Evolutionary conservation across 2,329 filamentous ascomycete species (phyloP).

Genomic region (Delphinella strobiligena): DNA sequence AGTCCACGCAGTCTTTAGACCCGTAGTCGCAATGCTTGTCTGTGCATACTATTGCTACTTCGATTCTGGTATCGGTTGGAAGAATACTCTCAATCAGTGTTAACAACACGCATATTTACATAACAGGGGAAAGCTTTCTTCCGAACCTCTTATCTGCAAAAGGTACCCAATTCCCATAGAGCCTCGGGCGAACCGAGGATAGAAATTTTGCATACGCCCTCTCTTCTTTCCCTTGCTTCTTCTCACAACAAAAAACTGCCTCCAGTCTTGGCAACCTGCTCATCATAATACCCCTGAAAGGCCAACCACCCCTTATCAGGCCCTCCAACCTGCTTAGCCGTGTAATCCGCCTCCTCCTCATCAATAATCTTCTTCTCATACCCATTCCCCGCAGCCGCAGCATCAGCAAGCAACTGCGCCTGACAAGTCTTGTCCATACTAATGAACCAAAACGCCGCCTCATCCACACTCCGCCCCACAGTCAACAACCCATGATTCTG

Average conservation of each 20-base stretch:
- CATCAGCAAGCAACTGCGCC: slow-evolving; percentile 32
- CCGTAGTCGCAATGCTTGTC: too few species aligned
- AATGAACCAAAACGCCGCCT: slow-evolving; percentile 35
- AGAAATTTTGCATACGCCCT: too few species aligned
- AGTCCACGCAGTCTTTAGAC: too few species aligned
- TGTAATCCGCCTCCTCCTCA: slow-evolving; percentile 28
- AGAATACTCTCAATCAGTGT: too few species aligned
- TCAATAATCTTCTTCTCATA: slow-evolving; percentile 28
- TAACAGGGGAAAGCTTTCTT: too few species aligned
- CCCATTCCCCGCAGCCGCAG: slow-evolving; percentile 26
- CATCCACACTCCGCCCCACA: slow-evolving; percentile 27
- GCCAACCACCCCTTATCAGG: slow-evolving; percentile 41
- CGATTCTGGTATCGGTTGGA: too few species aligned
- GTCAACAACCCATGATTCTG: slow-evolving; percentile 30
- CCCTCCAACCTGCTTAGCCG: slow-evolving; percentile 30
- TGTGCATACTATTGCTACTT: too few species aligned
- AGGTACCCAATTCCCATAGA: too few species aligned
- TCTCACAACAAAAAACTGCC: slow-evolving; percentile 32
- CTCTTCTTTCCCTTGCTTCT: too few species aligned
- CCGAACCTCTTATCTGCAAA: too few species aligned
- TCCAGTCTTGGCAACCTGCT: slow-evolving; percentile 38
- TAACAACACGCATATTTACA: too few species aligned
- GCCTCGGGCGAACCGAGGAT: too few species aligned
- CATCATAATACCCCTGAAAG: slow-evolving; percentile 43
- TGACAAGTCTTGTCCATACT: slow-evolving; percentile 34